Conservation (phyloP, 176 grass and related monocot species). For the Miscanthus lutarioriparius region DNA sequence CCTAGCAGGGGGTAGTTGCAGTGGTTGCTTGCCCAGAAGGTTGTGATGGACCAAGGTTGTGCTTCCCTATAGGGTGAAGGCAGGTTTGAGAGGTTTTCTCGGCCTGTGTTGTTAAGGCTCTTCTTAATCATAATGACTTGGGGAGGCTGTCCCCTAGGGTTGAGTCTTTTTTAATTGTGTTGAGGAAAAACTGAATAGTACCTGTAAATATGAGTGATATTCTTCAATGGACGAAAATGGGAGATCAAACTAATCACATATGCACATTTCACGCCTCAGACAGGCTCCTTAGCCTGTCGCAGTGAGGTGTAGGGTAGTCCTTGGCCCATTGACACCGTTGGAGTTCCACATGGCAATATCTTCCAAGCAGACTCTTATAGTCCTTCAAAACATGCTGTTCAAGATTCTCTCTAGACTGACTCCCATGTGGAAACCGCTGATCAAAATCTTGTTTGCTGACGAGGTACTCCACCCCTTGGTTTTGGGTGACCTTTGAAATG, state of each 20-base stretch:
- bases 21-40: neutral
- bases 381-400: constrained; percentile 75
- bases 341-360: constrained; percentile 66
- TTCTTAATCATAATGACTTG: neutral
- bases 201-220: constrained; percentile 11
- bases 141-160: neutral
- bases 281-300: constrained; percentile 66
- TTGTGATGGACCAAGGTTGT: neutral
- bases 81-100: neutral
- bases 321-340: constrained; percentile 61
- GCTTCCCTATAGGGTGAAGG: neutral
- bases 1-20: neutral
- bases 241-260: constrained; percentile 31
- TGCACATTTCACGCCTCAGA: constrained; percentile 40
- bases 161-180: neutral
- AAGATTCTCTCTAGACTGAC: constrained; percentile 60
- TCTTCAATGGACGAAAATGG: neutral
- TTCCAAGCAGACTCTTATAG: constrained; percentile 58
- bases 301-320: constrained; percentile 69
- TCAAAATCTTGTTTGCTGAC: constrained; percentile 86
- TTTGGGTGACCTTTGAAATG: constrained; percentile 63
- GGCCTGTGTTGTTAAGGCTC: neutral
- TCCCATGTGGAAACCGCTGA: constrained; percentile 61
- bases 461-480: constrained; percentile 75
- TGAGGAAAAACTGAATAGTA: neutral